Percentiles rank a stretch among this genome's conserved stretches.
Conservation (phyloP, 805 yeast genomes). For the Cyberlindnera galapagoensis region DNA sequence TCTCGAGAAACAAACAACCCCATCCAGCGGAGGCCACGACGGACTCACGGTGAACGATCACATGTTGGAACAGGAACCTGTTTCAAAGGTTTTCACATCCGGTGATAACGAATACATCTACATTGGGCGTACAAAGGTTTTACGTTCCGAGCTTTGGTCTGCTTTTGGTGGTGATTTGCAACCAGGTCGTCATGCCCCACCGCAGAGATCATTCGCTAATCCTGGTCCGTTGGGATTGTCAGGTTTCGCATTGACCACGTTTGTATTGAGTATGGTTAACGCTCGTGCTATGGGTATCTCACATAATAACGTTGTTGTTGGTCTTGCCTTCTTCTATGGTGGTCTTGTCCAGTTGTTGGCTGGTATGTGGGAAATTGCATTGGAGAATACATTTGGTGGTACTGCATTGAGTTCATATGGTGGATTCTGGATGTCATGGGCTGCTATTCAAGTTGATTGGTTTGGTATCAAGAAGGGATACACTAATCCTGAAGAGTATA, state of each 20-base stretch:
- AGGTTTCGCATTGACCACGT: constrained; percentile 59
- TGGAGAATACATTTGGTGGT: constrained; percentile 64
- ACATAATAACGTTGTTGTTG: constrained; percentile 48
- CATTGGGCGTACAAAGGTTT: constrained; percentile 67
- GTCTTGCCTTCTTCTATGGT: constrained; percentile 56
- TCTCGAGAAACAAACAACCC: constrained; percentile 17
- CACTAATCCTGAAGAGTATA: constrained; percentile 29
- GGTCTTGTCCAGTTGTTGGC: constrained; percentile 55
- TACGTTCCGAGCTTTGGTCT: constrained; percentile 47
- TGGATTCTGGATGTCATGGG: constrained; percentile 64
- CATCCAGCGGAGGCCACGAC: constrained; percentile 13
- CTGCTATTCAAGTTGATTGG: constrained; percentile 50
- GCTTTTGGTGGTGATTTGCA: constrained; percentile 84
- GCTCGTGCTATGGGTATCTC: constrained; percentile 48
- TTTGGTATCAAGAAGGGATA: constrained; percentile 58
- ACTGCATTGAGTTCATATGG: constrained; percentile 59
- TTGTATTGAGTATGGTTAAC: constrained; percentile 50
- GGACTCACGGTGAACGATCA: constrained; percentile 11
- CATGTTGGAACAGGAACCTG: constrained; percentile 9
- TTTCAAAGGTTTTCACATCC: constrained; percentile 27
- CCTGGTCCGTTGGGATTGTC: constrained; percentile 61
- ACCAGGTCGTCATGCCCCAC: constrained; percentile 57
- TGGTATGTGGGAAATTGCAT: constrained; percentile 60
- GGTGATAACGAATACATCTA: constrained; percentile 55
- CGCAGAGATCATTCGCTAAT: constrained; percentile 54